phyloP scores from a whole-genome alignment of 306 rosid species.

The Dryas drummondii region DNA sequence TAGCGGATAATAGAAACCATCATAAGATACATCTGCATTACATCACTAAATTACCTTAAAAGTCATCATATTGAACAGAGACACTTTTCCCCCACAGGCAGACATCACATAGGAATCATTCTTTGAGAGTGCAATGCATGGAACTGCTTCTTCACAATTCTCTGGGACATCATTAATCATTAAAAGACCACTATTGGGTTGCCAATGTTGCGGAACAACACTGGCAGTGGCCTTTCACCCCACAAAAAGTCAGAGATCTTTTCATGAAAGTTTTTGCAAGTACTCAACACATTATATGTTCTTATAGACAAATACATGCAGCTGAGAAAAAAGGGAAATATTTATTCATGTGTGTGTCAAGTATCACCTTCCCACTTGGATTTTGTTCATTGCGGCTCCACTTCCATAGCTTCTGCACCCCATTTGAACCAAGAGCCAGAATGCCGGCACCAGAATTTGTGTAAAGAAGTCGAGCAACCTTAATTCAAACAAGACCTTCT shows the following conservation, averaged over 20 bases:
- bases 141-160: conserved; percentile 64
- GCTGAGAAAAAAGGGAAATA: neutral
- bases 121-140: conserved; percentile 78
- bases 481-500: neutral
- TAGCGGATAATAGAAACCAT: neutral
- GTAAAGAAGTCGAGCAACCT: conserved; percentile 67
- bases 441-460: conserved; percentile 65
- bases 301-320: neutral
- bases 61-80: conserved; percentile 79
- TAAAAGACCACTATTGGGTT: conserved; percentile 73
- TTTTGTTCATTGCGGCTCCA: conserved; percentile 66
- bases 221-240: conserved; percentile 64
- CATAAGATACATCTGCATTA: neutral
- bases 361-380: conserved; percentile 59
- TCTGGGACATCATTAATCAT: conserved; percentile 71
- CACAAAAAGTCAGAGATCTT: conserved; percentile 27
- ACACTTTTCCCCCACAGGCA: conserved; percentile 74
- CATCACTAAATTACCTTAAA: conserved; percentile 52
- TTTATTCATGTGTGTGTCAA: neutral
- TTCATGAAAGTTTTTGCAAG: neutral
- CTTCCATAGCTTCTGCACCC: conserved; percentile 71
- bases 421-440: conserved; percentile 71
- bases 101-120: conserved; percentile 84
- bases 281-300: neutral
- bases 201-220: conserved; percentile 71